Conservation (phyloP, 805 yeast species). For the Ogataea trehaloabstinens region DNA sequence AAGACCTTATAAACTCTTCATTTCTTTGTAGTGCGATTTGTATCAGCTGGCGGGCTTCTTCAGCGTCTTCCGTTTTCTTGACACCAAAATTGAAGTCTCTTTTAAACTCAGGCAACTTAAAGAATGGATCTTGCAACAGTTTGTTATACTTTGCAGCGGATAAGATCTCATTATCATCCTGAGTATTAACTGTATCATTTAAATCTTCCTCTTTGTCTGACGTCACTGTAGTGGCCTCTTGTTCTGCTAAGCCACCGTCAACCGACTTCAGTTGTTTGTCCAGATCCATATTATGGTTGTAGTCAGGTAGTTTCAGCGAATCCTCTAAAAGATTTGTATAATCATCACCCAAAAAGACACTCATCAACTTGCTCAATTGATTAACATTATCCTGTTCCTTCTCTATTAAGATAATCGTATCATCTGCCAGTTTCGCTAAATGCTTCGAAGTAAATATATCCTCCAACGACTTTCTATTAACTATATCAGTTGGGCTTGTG, state of each 20-base stretch:
- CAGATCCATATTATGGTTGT: conserved; percentile 59
- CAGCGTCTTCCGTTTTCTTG: conserved; percentile 54
- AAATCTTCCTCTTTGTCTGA: conserved; percentile 22
- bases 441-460: conserved; percentile 59
- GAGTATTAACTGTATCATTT: conserved; percentile 19
- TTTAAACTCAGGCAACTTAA: conserved; percentile 54
- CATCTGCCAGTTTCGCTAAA: conserved; percentile 61
- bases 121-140: conserved; percentile 53
- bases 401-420: conserved; percentile 75
- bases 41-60: conserved; percentile 67
- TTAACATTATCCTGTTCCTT: conserved; percentile 78
- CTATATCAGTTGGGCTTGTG: conserved; percentile 74
- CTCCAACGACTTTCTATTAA: conserved; percentile 65
- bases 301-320: conserved; percentile 61
- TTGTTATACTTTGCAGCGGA: conserved; percentile 15
- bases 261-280: conserved; percentile 19
- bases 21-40: conserved; percentile 80
- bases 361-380: conserved; percentile 66
- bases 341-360: conserved; percentile 84
- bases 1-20: conserved; percentile 81
- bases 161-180: conserved; percentile 5
- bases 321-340: conserved; percentile 64
- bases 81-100: conserved; percentile 49
- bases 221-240: conserved; percentile 5
- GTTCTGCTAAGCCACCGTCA: no score